These are phyloP conservation scores for Acer negundo DNA, from an alignment of 345 rosid species.

Conservation along the genomic window DNA sequence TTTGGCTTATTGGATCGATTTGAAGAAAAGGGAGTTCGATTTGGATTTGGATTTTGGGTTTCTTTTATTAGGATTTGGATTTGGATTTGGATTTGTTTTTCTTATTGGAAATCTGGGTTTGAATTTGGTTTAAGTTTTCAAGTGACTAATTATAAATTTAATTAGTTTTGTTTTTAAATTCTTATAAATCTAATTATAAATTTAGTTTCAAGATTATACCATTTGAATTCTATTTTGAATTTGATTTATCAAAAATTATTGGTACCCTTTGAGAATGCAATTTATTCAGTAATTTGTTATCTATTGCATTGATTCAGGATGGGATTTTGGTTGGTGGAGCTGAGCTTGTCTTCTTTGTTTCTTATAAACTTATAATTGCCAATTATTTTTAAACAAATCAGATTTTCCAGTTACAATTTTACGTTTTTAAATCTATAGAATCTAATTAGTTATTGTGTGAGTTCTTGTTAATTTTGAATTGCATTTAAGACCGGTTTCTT, in stretches of 20 bases:
- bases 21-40: too few species aligned
- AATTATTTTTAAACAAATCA: slow-evolving; percentile 71
- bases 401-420: slow-evolving; percentile 55
- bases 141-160: too few species aligned
- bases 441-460: neutral
- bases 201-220: neutral
- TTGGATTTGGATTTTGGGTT: too few species aligned
- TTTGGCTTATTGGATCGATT: too few species aligned
- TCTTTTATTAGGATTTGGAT: too few species aligned
- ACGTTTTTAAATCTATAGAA: neutral
- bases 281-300: slow-evolving; percentile 15
- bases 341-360: slow-evolving; percentile 13
- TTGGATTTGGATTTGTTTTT: too few species aligned
- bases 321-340: slow-evolving; percentile 28
- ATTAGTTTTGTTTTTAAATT: too few species aligned
- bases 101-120: too few species aligned
- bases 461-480: neutral
- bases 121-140: too few species aligned
- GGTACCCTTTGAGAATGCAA: slow-evolving; percentile 1
- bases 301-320: slow-evolving; percentile 18
- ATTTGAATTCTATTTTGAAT: neutral
- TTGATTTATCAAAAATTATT: neutral
- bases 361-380: slow-evolving; percentile 2
- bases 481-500: slow-evolving; percentile 6
- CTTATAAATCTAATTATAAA: too few species aligned